Evolutionary conservation across 2,329 filamentous ascomycete species (phyloP), one percentile per base, ranked within the genome.

Genomic region (Fusarium sp.): DNA sequence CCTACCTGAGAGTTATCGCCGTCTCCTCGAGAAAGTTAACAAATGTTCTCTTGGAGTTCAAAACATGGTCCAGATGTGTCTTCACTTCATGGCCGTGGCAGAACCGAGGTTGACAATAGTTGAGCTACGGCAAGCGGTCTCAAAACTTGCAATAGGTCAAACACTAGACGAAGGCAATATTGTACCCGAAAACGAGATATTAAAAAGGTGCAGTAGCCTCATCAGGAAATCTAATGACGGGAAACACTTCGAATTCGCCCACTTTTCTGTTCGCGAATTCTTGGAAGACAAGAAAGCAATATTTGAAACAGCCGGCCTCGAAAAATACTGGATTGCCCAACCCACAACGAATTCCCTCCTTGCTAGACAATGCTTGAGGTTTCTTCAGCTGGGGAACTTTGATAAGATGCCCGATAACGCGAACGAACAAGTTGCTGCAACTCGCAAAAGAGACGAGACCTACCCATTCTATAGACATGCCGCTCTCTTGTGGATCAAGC

Each of bases 231-330:
- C 60, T 1, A 15, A 33, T 0, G 8, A 56, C 13, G 60, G 27
- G 0, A 5, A 2, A 0, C 15, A 18, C 23, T 53, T 74, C 7
- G 72, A 72, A 6, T 64, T 65, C 38, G 69, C 71, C 0, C 71
- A 74, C 2, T 74, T 74, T 33, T 60, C 71, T 2, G 71, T 74
- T 5, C 42, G 48, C 11, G 71, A 74, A 5, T 74, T 61, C 15
- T 54, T 73, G 4, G 27, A 53, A 20, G 30, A 60, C 15, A 7
- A 52, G 40, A 18, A 6, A 1, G 54, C 30, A 1, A 13, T 62
- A 0, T 41, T 7, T 3, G 15, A 40, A 7, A 15, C 15, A 1
- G 7, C 20, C 1, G 48, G 26, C 0, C 18, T 73, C 2, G 17
- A 18, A 3, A 33, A 48, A 1, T 73, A 64, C 23, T 12, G 17